Conservation (phyloP, 257 asterid species). For the Linderniella brevidens region DNA sequence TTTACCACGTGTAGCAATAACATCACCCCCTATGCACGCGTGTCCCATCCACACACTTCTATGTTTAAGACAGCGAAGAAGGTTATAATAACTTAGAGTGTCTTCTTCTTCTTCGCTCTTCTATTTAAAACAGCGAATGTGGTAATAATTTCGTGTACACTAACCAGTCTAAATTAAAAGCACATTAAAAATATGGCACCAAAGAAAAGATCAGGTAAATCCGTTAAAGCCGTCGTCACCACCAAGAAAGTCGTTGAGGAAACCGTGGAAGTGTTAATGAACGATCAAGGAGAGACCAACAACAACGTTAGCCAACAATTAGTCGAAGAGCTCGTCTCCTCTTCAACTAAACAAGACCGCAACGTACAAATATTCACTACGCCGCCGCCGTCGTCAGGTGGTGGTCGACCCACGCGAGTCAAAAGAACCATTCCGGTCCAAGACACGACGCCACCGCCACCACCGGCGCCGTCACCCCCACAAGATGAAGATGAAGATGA, state of each 20-base stretch:
- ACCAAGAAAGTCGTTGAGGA: constrained; percentile 47
- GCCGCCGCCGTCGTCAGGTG: background rate
- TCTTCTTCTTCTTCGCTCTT: too few relatives aligned
- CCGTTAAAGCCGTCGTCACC: constrained; percentile 29
- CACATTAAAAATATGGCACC: constrained; percentile 33
- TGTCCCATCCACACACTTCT: too few relatives aligned
- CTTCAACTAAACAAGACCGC: constrained; percentile 19
- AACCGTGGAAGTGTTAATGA: constrained; percentile 29
- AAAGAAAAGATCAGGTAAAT: constrained; percentile 23
- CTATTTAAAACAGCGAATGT: too few relatives aligned
- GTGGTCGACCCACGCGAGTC: background rate
- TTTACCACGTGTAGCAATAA: too few relatives aligned
- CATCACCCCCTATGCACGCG: too few relatives aligned
- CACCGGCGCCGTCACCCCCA: constrained; percentile 12
- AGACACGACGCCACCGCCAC: constrained; percentile 4
- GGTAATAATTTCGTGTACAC: too few relatives aligned
- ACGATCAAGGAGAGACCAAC: constrained; percentile 11
- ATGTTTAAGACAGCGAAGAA: too few relatives aligned
- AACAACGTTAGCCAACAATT: background rate
- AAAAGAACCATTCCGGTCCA: constrained; percentile 15
- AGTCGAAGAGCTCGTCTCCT: constrained; percentile 15
- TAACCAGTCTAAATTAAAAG: too few relatives aligned
- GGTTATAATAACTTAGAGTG: too few relatives aligned
- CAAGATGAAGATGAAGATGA: constrained; percentile 11
- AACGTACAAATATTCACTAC: constrained; percentile 20